Base-by-base conservation (phyloP, 2,329 filamentous ascomycete species). In the Endoconidiophora polonica region DNA sequence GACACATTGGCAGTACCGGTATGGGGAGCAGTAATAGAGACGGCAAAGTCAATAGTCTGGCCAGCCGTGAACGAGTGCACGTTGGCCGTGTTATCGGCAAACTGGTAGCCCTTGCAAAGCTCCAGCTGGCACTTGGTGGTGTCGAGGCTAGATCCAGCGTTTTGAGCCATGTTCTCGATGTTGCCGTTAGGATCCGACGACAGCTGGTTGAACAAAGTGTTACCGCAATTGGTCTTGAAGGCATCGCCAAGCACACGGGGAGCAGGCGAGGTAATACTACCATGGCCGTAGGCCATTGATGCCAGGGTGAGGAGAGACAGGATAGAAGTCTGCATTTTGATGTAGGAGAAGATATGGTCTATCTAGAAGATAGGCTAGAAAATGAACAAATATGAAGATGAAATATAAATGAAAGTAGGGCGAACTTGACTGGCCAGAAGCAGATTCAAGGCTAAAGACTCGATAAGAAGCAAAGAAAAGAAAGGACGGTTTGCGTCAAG, bases 1-100 rank as follows among this genome's bases (percentile, higher is more conserved):
- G 71, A 75, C 38, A 80, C 72, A 60, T 79, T 79, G 59, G 63
- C 63, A 12, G 65, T 64, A 0, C 68, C 68, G 16, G 66, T 66
- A 59, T 70, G 68, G 5, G 68, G 64, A 48, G 71, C 69, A 7
- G 66, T 62, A 10, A 71, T 58, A 23, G 55, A 56, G 37, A 67
- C 62, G 6, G 59, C 60, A 56, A 72, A 65, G 55, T 62, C 59
- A 52, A 73, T 60, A 20, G 61, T 61, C 57, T 72, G 60, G n/a
- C 69, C 68, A 0, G 66, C 58, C 0, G 58, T 57, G 58, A 65
- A 71, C 38, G 58, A 61, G 58, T 71, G 68, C 4, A 72, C 63
- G 18, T 60, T 63, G 50, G 59, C 60, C 22, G 54, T 55, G 59
- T 71, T 71, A 59, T 72, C 68, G 20, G 60, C 66, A 54, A 70